A percentile compares a stretch with the other conserved stretches of the same genome.
Conservation (phyloP, 306 rosid species). For the Cotoneaster glaucophyllus region DNA sequence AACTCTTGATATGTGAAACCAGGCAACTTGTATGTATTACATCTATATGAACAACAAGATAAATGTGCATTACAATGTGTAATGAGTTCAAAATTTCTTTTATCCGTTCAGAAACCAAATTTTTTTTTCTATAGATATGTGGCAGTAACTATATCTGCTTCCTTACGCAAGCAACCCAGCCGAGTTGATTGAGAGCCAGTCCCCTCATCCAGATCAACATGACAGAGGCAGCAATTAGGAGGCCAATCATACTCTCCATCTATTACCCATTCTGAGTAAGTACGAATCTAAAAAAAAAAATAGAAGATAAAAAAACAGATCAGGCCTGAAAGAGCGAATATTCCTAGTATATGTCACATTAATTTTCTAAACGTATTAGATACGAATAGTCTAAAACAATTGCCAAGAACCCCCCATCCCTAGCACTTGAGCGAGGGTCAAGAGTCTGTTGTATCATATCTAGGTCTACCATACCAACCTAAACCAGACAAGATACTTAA, state of each 20-base stretch:
- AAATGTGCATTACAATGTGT: conserved; percentile 17
- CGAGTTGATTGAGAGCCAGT: conserved; percentile 69
- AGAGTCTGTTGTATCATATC: background rate
- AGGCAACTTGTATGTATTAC: conserved; percentile 88
- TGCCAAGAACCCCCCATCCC: background rate
- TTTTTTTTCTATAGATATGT: background rate
- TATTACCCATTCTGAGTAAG: conserved; percentile 97
- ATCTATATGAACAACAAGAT: conserved; percentile 42
- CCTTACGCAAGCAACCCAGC: conserved; percentile 97
- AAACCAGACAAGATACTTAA: background rate
- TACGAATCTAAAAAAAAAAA: conserved; percentile 53
- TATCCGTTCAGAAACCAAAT: conserved; percentile 4
- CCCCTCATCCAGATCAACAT: conserved; percentile 61
- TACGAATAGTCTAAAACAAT: background rate
- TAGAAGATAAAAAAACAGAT: conserved; percentile 14
- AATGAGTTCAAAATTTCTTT: conserved; percentile 6
- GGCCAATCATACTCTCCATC: conserved; percentile 99
- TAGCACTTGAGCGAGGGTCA: background rate
- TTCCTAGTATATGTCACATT: background rate
- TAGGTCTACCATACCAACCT: background rate
- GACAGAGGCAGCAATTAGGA: conserved; percentile 83
- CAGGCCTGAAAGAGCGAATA: conserved; percentile 6
- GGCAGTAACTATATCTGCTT: conserved; percentile 17
- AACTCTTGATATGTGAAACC: conserved; percentile 84
- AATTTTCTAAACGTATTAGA: background rate